A percentile compares a stretch with the other conserved stretches of the same genome.
Conservation (phyloP, 192 early-diverging fungal species). For the Polychytrium aggregatum region DNA sequence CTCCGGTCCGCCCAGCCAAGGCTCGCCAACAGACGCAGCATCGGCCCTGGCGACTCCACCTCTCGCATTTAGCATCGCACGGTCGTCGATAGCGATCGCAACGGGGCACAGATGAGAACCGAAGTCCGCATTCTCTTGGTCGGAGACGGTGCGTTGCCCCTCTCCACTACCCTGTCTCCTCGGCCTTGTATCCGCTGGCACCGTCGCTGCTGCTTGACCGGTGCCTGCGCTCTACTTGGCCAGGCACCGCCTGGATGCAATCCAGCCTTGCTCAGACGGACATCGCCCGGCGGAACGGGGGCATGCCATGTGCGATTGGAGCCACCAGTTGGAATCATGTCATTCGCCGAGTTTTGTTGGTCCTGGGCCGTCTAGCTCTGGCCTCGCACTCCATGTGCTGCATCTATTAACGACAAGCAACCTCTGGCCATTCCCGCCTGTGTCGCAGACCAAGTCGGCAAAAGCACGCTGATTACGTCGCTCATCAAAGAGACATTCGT, state of each 20-base stretch:
- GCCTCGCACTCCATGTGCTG: no score
- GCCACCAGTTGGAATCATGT: no score
- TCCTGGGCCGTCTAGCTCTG: not conserved
- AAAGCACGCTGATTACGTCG: constrained; percentile 91
- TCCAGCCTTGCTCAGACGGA: no score
- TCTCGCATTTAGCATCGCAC: no score
- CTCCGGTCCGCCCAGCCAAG: no score
- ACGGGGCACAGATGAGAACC: no score
- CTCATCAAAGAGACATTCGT: constrained; percentile 96
- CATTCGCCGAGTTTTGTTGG: not conserved
- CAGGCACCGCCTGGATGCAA: not conserved
- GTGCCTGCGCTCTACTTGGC: not conserved
- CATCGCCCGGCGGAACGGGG: no score
- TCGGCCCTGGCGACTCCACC: no score
- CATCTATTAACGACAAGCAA: not conserved
- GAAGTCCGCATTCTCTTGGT: constrained; percentile 82
- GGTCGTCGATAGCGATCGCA: no score
- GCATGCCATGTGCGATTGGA: no score
- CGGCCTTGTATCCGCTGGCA: not conserved
- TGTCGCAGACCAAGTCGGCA: constrained; percentile 70
- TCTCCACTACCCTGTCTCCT: no score
- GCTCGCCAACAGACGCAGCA: no score
- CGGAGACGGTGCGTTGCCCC: constrained; percentile 79
- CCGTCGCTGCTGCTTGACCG: not conserved
- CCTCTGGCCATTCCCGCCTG: not conserved